Evolutionary conservation across 768 basidiomycete species (phyloP), one percentile per base, ranked within the genome.

Genomic region (Amyloporia xantha): DNA sequence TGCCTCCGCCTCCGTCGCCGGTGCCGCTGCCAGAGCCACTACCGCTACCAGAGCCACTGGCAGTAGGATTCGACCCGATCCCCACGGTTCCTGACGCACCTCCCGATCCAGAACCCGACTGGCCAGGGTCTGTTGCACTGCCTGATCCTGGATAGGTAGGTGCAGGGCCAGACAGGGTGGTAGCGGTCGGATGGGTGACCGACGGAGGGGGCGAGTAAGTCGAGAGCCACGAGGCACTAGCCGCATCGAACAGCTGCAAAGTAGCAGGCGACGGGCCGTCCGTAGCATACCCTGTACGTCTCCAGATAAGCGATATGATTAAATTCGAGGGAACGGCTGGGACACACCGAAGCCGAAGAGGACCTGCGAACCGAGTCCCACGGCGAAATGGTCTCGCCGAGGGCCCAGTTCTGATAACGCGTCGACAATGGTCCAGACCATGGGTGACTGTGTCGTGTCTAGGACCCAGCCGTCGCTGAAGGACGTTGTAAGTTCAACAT

Each of bases 291-390:
- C 63, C 61, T 62, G 41, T 26, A 83, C 48, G 48, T 30, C 27
- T 24, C 28, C 13, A 30, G 23, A 3, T 39, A 39, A 15, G 30
- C 30, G 38, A 39, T 6, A 6, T 7, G 9, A 21, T 9, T 13
- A 19, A 39, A 39, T 39, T 13, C 33, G 10, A 25, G 11, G 36
- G 15, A 23, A 30, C 44, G 11, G n/a, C n/a, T 26, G 19, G 41
- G 20, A 66, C 84, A 55, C 56, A 90, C 89, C 89, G 59, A 84
- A 87, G 27, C 83, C 85, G 62, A 92, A 86, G 9, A 93, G 62
- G 19, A 91, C 81, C 47, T 78, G 71, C 26, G 71, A 68, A 11
- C 80, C 82, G 26, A 75, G 70, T 28, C 71, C 70, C 3, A 84
- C 70, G 9, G 86, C 90, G 54, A 82, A 77, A 62, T 93, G 91